Conservation (phyloP, 148 eudicot species). For the Chenopodium berlandieri region DNA sequence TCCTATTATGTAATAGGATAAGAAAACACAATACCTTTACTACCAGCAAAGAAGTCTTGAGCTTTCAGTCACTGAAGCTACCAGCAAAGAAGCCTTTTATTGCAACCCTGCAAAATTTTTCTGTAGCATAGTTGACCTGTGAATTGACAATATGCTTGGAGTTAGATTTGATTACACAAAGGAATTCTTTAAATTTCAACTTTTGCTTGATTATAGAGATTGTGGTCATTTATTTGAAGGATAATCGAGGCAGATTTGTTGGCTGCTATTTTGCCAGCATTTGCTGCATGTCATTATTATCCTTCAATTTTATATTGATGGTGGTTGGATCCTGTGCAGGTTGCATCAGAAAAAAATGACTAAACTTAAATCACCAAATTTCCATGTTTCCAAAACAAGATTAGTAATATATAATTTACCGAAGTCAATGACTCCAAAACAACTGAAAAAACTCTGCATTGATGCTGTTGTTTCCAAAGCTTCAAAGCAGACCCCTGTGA, state of each 20-base stretch:
- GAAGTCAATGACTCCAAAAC: constrained; percentile 66
- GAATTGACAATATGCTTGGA: neutral
- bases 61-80: neutral
- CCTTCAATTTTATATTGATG: constrained; percentile 12
- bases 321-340: constrained; percentile 40
- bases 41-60: neutral
- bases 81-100: neutral
- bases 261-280: constrained; percentile 1
- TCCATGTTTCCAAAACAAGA: constrained; percentile 86
- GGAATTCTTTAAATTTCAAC: neutral
- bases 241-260: neutral
- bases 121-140: neutral
- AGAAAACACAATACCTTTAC: neutral
- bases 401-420: constrained; percentile 87
- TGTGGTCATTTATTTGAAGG: too few species aligned
- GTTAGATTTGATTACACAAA: neutral
- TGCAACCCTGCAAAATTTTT: neutral
- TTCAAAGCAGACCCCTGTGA: constrained; percentile 74
- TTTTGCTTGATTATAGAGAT: neutral
- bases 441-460: constrained; percentile 58
- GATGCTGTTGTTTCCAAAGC: constrained; percentile 90
- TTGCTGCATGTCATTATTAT: neutral
- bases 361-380: constrained; percentile 87
- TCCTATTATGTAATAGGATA: neutral
- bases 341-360: constrained; percentile 66